Base-by-base conservation (phyloP, 345 rosid species). In the Microthlaspi erraticum region DNA sequence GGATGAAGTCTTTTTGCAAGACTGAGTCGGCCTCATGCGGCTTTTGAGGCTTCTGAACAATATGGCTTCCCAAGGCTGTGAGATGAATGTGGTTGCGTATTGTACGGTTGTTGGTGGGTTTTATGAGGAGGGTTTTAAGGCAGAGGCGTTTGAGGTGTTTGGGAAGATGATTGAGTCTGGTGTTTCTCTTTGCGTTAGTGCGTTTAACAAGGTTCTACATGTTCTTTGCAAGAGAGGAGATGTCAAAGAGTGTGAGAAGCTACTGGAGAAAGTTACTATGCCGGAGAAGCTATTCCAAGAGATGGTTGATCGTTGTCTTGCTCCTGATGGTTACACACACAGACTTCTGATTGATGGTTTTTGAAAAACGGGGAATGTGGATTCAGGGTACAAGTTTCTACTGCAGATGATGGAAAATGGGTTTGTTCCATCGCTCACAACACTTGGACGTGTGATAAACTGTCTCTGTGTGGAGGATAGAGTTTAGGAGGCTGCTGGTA, bases 1-100 rank as follows among this genome's bases (percentile, higher is more conserved):
- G 97, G 87, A 89, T 91, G 53, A 93, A 93, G 86, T 82, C 97
- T 3, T 93, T 93, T 75, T 91, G 96, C 10, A 85, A 74, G 78
- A 88, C 95, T n/a, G 5, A 80, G 72, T 71, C 79, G 99, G 80
- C 90, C 95, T 71, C 85, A 79, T 39, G 91, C 91, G 62, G 97
- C 94, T 62, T n/a, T 62, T 89, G 67, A 87, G 97, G 85, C 92
- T 93, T 51, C 89, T 91, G 41, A 79, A 77, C 32, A 93, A 80
- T 79, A 89, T 91, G 88, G 72, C 86, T 66, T 84, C 81, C 52
- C 96, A 83, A 41, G 98, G 94, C 8, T 91, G 88, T 72, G 85
- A 87, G 72, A 57, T 71, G 51, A 93, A 89, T 81, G 88, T 81
- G 14, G 88, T 88, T 70, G 90, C 89, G 5, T 91, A 81, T 80